Evolutionary conservation across 805 yeast species (phyloP), one percentile per base, ranked within the genome.

Genomic region (Saccharomycopsis lassenensis): DNA sequence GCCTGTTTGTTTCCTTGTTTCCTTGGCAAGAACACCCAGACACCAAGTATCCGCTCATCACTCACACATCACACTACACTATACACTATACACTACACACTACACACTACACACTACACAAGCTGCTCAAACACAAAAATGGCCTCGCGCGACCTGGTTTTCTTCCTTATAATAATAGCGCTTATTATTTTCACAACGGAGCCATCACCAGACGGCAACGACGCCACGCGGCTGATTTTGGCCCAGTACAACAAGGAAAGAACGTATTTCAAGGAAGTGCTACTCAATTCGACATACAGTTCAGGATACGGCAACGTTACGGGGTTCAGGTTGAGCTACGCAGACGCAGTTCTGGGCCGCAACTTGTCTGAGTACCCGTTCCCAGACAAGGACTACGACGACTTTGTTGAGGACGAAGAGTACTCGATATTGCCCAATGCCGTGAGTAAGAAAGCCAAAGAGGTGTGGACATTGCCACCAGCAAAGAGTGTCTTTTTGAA

Each of bases 221-320:
- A 55, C 33, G 51, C 47, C 32, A 66, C 62, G 41, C 48, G 69
- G 11, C 45, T 53, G n/a, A 48, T 53, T 7, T 56, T 68, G 33
- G 61, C 58, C 31, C 48, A 56, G 3, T 65, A 62, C 39, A 22
- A 64, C 48, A 41, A 43, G 52, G 50, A 31, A 45, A 46, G 42
- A 46, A 46, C 45, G 64, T 52, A 33, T 50, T 54, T 46, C n/a
- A 36, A 57, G 17, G 44, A 52, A 2, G 49, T 54, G 1, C 53
- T 77, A 23, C 46, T 44, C 10, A 57, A 62, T 25, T 52, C 69
- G 29, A 62, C 67, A 1, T 77, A 67, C 52, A 37, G 51, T 14
- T 41, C 56, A 3, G 84, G 82, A 4, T 77, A 75, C 51, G 80
- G 81, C 1, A 78, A 81, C 47, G 53, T 83, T 11, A 79, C 91